A percentile compares a stretch with the other conserved stretches of the same genome.
These are phyloP conservation scores for Eimeria sp. DNA, from an alignment of 169 alveolate genomes.

Conservation along the genomic window DNA sequence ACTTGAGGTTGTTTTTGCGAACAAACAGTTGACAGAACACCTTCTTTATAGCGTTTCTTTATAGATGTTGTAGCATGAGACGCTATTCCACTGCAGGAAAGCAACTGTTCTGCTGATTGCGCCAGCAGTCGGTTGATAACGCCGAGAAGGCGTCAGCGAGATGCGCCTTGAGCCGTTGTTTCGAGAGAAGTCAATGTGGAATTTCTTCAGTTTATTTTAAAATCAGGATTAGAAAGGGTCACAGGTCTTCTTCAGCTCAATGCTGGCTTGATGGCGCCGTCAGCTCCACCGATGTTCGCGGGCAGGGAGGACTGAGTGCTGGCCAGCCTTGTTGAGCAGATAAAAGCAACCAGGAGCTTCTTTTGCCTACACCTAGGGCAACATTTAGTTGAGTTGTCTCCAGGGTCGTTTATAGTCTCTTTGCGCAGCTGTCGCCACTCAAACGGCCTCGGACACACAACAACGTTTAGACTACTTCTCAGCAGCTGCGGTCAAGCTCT, in stretches of 20 bases:
- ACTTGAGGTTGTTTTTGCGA: neutral
- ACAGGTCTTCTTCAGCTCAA: neutral
- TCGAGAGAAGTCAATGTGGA: neutral
- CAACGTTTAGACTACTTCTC: neutral
- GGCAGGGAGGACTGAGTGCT: neutral
- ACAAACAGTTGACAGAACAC: neutral
- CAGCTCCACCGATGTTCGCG: constrained; percentile 5
- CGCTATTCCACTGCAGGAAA: neutral
- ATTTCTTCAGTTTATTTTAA: neutral
- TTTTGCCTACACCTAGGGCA: neutral
- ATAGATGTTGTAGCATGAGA: neutral
- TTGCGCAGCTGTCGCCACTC: neutral
- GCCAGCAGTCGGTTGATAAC: neutral
- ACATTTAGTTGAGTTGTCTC: neutral
- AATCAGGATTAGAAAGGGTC: neutral
- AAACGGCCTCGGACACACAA: neutral
- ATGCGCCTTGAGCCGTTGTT: neutral
- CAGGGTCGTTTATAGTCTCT: neutral
- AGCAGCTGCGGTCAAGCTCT: neutral
- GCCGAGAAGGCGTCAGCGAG: neutral
- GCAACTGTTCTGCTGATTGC: constrained; percentile 16
- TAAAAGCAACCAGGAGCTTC: neutral
- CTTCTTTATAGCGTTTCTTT: neutral
- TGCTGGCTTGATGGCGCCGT: constrained; percentile 1
- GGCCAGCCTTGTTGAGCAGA: constrained; percentile 5